Conservation (phyloP, 192 early-diverging fungal species). For the Coemansia sp. region DNA sequence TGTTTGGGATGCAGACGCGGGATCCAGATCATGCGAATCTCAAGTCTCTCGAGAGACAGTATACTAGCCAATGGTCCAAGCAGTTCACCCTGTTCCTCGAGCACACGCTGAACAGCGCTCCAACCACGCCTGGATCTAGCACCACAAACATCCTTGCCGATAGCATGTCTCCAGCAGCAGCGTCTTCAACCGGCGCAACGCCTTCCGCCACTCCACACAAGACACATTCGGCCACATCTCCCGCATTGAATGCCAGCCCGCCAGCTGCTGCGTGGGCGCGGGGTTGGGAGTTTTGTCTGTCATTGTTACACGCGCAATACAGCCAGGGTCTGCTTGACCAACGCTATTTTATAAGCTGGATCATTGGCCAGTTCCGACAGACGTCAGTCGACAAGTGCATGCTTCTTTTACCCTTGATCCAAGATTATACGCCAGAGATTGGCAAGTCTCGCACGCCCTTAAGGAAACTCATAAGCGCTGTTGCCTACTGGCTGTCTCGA, state of each 20-base stretch:
- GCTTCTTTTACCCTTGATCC: conserved; percentile 29
- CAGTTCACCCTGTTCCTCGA: conserved; percentile 44
- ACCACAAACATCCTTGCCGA: neutral
- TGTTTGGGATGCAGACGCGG: conserved; percentile 49
- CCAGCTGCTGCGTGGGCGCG: conserved; percentile 14
- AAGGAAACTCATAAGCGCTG: conserved; percentile 46
- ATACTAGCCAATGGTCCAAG: conserved; percentile 45
- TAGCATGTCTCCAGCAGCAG: conserved; percentile 11
- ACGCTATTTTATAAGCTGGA: conserved; percentile 48
- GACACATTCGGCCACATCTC: neutral
- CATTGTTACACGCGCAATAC: conserved; percentile 44
- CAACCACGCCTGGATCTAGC: conserved; percentile 12
- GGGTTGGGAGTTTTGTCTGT: conserved; percentile 33
- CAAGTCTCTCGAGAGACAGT: conserved; percentile 22
- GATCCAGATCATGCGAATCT: conserved; percentile 21
- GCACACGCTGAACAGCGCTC: conserved; percentile 29
- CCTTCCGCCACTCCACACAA: neutral
- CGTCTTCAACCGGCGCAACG: neutral
- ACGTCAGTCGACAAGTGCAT: conserved; percentile 44
- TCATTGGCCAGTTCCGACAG: conserved; percentile 35
- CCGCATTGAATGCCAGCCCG: neutral
- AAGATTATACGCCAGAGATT: conserved; percentile 45
- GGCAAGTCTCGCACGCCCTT: conserved; percentile 51
- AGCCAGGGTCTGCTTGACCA: conserved; percentile 51
- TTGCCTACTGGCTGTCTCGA: conserved; percentile 29